Evolutionary conservation across 2,329 filamentous ascomycete species (phyloP).

Genomic region (Xylariaceae sp.): DNA sequence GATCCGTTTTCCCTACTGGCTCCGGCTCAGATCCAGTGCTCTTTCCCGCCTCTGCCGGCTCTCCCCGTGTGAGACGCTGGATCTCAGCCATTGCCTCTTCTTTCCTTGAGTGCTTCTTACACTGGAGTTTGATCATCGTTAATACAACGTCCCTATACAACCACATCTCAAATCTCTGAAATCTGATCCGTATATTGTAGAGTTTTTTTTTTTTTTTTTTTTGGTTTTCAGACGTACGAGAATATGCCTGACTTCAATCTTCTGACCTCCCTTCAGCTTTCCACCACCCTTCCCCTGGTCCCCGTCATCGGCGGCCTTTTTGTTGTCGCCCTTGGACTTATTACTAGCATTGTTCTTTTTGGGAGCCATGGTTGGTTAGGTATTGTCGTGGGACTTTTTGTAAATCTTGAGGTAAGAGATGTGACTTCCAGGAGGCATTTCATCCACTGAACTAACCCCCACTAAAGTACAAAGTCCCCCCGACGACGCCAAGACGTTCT

Average conservation of each 20-base stretch:
- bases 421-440: neutral
- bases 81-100: constrained; percentile 68
- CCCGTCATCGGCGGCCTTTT: constrained; percentile 14
- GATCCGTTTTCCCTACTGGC: constrained; percentile 33
- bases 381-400: neutral
- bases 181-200: too few relatives aligned
- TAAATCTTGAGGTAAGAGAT: neutral
- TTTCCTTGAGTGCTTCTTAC: constrained; percentile 72
- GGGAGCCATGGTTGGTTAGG: constrained; percentile 17
- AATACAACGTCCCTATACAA: neutral
- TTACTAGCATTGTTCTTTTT: constrained; percentile 25
- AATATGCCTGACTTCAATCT: constrained; percentile 20
- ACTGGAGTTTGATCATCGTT: constrained; percentile 37
- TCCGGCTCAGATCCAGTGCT: constrained; percentile 8
- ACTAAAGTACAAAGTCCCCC: too few relatives aligned
- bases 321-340: constrained; percentile 20
- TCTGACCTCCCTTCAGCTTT: constrained; percentile 20
- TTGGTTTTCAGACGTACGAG: constrained; percentile 12
- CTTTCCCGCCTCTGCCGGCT: constrained; percentile 10
- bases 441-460: neutral
- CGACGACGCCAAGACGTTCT: too few relatives aligned
- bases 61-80: constrained; percentile 17
- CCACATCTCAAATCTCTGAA: neutral
- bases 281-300: constrained; percentile 19
- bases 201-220: neutral